phyloP scores from a whole-genome alignment of 148 eudicot species.

The Rheum nobile region DNA sequence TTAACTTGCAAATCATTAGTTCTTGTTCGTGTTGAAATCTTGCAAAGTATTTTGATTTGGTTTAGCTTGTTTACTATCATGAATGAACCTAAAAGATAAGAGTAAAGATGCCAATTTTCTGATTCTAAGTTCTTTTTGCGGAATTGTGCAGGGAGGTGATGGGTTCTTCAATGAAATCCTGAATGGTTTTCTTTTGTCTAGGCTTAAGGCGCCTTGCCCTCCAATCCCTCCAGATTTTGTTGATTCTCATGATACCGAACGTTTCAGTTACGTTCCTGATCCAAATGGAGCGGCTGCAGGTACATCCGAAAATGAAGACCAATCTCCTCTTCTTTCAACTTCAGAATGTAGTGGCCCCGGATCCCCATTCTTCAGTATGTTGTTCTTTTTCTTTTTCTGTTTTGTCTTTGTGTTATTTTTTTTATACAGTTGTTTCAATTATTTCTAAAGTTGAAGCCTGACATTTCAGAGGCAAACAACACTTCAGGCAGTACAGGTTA shows the following conservation, averaged over 20 bases:
- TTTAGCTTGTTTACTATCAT: not conserved
- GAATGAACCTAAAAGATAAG: not conserved
- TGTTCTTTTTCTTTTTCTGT: not conserved
- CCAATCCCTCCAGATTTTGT: constrained; percentile 54
- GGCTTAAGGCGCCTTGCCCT: constrained; percentile 70
- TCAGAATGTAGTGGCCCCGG: constrained; percentile 28
- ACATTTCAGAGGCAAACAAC: constrained; percentile 31
- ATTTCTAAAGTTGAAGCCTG: constrained; percentile 16
- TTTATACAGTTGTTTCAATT: constrained; percentile 5
- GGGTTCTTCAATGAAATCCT: constrained; percentile 91
- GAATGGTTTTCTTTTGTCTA: constrained; percentile 67
- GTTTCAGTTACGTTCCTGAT: constrained; percentile 18
- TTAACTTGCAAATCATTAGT: not conserved
- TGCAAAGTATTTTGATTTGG: not conserved
- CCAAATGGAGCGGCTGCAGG: constrained; percentile 27
- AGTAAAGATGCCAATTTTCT: not conserved
- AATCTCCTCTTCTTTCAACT: constrained; percentile 44
- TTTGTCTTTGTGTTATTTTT: not conserved
- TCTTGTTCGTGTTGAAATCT: not conserved
- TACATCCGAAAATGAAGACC: constrained; percentile 34
- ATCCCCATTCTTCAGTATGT: constrained; percentile 40
- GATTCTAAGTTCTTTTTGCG: not conserved
- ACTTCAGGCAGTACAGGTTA: constrained; percentile 30
- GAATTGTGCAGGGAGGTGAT: constrained; percentile 78
- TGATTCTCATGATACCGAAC: constrained; percentile 24